Evolutionary conservation across 2,329 filamentous ascomycete genomes (phyloP).

Genomic region (Colletotrichum orbiculare): DNA sequence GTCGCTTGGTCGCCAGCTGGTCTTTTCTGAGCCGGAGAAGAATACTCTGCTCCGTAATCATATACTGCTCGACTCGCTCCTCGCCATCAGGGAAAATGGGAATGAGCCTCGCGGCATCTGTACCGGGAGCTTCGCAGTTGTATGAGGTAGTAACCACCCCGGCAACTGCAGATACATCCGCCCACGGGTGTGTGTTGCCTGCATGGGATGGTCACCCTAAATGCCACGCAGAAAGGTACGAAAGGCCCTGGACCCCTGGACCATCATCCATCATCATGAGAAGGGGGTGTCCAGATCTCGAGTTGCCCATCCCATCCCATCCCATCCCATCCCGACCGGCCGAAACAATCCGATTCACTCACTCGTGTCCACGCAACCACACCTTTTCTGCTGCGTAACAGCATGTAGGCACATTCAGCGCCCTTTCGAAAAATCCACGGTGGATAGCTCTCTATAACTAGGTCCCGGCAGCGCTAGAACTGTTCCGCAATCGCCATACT

Average conservation of each 20-base stretch:
- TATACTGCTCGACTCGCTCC: too few relatives aligned
- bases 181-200: slow-evolving; percentile 11
- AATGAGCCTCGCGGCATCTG: too few relatives aligned
- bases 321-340: slow-evolving; percentile 31
- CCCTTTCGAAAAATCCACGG: background rate
- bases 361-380: slow-evolving; percentile 21
- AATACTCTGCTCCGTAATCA: too few relatives aligned
- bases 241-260: slow-evolving; percentile 17
- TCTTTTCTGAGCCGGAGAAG: too few relatives aligned
- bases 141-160: too few relatives aligned
- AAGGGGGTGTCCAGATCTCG: slow-evolving; percentile 27
- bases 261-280: slow-evolving; percentile 13
- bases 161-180: background rate
- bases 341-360: slow-evolving; percentile 33
- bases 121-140: too few relatives aligned
- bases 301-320: slow-evolving; percentile 22
- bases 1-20: too few relatives aligned
- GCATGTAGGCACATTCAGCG: too few relatives aligned
- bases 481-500: slow-evolving; percentile 22
- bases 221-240: background rate
- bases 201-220: too few relatives aligned
- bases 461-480: slow-evolving; percentile 8
- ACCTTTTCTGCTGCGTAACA: slow-evolving; percentile 1
- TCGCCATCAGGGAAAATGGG: too few relatives aligned
- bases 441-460: background rate